These are phyloP conservation scores for Colletotrichum filicis DNA, from an alignment of 2,329 filamentous ascomycete genomes.

Conservation along the genomic window DNA sequence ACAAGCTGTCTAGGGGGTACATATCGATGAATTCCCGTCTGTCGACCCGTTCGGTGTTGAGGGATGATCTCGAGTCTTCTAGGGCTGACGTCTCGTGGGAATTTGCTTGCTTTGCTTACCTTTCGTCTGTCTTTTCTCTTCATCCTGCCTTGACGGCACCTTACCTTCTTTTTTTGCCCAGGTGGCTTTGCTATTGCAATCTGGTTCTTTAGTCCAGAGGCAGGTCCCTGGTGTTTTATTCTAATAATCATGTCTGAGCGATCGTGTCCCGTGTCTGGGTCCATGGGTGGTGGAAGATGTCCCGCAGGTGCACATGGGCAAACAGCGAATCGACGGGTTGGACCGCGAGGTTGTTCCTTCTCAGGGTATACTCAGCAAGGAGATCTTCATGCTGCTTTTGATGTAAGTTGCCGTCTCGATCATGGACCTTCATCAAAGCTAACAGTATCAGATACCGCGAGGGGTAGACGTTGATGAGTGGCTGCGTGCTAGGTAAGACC, in stretches of 20 bases:
- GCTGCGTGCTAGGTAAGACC: conserved; percentile 52
- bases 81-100: not conserved
- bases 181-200: conserved; percentile 19
- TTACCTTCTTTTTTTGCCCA: conserved; percentile 2
- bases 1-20: not conserved
- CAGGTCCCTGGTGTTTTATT: conserved; percentile 20
- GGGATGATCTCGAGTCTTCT: conserved; percentile 8
- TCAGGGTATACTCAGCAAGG: conserved; percentile 43
- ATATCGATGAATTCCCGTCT: conserved; percentile 17
- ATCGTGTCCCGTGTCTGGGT: conserved; percentile 47
- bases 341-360: conserved; percentile 47
- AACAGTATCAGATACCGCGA: conserved; percentile 51
- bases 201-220: conserved; percentile 21
- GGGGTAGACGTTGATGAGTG: conserved; percentile 58
- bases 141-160: conserved; percentile 16
- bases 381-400: conserved; percentile 47
- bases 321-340: conserved; percentile 33
- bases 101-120: not conserved
- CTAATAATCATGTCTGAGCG: conserved; percentile 42
- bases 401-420: conserved; percentile 40
- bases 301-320: conserved; percentile 30
- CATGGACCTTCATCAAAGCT: conserved; percentile 6
- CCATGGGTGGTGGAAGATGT: conserved; percentile 39
- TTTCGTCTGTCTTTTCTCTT: not conserved
- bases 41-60: no score